Percentiles rank a stretch among this genome's conserved stretches.
Evolutionary conservation across 495 filamentous ascomycete species (phyloP).

Genomic region (Ramalina intermedia): DNA sequence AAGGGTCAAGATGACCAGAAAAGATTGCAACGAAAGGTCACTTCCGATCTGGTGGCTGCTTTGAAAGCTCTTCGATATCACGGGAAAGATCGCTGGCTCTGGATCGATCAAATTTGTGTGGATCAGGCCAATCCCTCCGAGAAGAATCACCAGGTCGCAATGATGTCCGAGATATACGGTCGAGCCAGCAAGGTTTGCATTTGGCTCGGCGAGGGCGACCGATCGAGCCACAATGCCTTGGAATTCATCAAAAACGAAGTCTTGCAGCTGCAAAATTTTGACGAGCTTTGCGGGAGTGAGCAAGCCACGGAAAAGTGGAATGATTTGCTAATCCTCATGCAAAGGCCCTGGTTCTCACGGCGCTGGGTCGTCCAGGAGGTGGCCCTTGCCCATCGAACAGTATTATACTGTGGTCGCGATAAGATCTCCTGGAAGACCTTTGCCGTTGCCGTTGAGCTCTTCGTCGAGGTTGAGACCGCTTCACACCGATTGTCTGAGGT

Average conservation of each 20-base stretch:
- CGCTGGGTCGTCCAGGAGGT: constrained; percentile 13
- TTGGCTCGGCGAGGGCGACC: constrained; percentile 13
- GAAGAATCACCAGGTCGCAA: constrained; percentile 5
- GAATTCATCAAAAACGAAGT: constrained; percentile 5
- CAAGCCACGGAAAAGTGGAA: not conserved
- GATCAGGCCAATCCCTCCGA: not conserved
- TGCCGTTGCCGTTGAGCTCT: constrained; percentile 4
- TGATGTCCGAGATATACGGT: constrained; percentile 17
- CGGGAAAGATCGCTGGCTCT: not conserved
- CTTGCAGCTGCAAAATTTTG: constrained; percentile 1
- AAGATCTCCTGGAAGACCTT: constrained; percentile 3
- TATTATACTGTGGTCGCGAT: not conserved
- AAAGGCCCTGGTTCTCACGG: constrained; percentile 6
- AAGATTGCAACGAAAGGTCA: not conserved
- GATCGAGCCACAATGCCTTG: not conserved
- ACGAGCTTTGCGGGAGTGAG: constrained; percentile 1
- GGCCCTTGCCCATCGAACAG: constrained; percentile 4
- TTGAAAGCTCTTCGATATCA: constrained; percentile 1
- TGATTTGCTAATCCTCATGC: constrained; percentile 1
- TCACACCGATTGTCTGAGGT: constrained; percentile 1
- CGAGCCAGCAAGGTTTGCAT: constrained; percentile 15
- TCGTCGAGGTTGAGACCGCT: constrained; percentile 1
- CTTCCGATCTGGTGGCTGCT: not conserved
- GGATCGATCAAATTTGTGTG: constrained; percentile 3
- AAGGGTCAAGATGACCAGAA: not conserved